phyloP scores from a whole-genome alignment of 345 rosid species.

The Ricinus communis region DNA sequence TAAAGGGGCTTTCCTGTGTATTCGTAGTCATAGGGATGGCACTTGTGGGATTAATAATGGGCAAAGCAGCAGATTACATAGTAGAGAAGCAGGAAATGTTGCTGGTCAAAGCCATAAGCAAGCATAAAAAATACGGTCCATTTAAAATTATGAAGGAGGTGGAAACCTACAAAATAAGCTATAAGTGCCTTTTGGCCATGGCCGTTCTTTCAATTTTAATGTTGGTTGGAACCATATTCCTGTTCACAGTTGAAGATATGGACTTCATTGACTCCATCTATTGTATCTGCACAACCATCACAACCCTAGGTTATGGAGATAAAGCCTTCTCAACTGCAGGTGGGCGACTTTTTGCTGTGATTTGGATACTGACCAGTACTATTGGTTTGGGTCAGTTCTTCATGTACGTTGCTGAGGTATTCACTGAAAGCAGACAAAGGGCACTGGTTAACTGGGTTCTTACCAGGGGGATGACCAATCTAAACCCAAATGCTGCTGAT shows the following conservation, averaged over 20 bases:
- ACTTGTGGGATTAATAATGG: constrained; percentile 52
- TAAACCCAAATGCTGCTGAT: constrained; percentile 79
- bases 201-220: constrained; percentile 43
- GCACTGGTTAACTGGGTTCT: constrained; percentile 70
- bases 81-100: constrained; percentile 79
- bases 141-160: constrained; percentile 49
- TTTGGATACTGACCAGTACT: constrained; percentile 69
- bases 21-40: constrained; percentile 81
- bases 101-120: constrained; percentile 58
- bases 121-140: constrained; percentile 40
- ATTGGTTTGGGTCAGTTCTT: constrained; percentile 64
- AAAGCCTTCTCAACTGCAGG: constrained; percentile 50
- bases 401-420: constrained; percentile 59
- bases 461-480: constrained; percentile 43
- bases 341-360: constrained; percentile 64
- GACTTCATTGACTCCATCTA: constrained; percentile 58
- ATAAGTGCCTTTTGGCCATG: constrained; percentile 49
- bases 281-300: constrained; percentile 74
- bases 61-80: constrained; percentile 71
- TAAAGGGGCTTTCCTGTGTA: constrained; percentile 61
- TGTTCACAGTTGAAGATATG: constrained; percentile 44
- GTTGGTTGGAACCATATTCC: constrained; percentile 46
- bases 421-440: constrained; percentile 57
- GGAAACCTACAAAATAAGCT: constrained; percentile 41
- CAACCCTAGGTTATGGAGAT: constrained; percentile 85